Evolutionary conservation across 768 basidiomycete genomes (phyloP).

Genomic region (Rhizopogon vesiculosus): DNA sequence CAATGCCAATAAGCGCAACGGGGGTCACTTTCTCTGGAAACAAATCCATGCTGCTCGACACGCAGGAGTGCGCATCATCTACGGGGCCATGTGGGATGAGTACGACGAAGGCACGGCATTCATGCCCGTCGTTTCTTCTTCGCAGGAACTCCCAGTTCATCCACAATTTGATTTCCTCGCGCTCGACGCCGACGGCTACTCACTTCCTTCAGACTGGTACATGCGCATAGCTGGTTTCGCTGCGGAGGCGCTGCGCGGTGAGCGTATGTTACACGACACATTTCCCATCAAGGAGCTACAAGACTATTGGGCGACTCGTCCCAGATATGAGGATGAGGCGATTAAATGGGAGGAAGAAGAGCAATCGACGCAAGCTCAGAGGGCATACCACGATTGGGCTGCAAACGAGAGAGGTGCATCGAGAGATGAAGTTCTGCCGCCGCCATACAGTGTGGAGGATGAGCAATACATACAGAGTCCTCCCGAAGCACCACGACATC

Average conservation of each 20-base stretch:
- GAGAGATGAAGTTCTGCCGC: slow-evolving; percentile 56
- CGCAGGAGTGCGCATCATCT: slow-evolving; percentile 60
- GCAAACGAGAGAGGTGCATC: slow-evolving; percentile 17
- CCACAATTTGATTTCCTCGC: slow-evolving; percentile 60
- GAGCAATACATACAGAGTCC: slow-evolving; percentile 13
- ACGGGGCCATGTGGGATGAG: slow-evolving; percentile 90
- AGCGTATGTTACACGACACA: slow-evolving; percentile 55
- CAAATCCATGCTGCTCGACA: slow-evolving; percentile 68
- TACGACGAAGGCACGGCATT: slow-evolving; percentile 85
- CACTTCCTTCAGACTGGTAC: slow-evolving; percentile 81
- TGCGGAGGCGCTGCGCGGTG: slow-evolving; percentile 60
- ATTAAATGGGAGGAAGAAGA: slow-evolving; percentile 14
- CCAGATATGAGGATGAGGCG: slow-evolving; percentile 42
- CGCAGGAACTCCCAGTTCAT: slow-evolving; percentile 55
- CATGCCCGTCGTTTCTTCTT: slow-evolving; percentile 64
- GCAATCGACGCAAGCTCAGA: slow-evolving; percentile 20
- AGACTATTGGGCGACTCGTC: slow-evolving; percentile 68
- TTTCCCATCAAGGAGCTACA: slow-evolving; percentile 69
- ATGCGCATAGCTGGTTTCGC: slow-evolving; percentile 77
- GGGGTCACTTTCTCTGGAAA: slow-evolving; percentile 76
- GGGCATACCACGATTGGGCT: slow-evolving; percentile 43
- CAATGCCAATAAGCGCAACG: slow-evolving; percentile 68
- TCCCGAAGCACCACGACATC: neutral
- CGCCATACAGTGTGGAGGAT: slow-evolving; percentile 61
- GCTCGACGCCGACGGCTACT: slow-evolving; percentile 73